A percentile compares a stretch with the other conserved stretches of the same genome.
Conservation (phyloP, 768 basidiomycete genomes). For the Lactarius trivialis region DNA sequence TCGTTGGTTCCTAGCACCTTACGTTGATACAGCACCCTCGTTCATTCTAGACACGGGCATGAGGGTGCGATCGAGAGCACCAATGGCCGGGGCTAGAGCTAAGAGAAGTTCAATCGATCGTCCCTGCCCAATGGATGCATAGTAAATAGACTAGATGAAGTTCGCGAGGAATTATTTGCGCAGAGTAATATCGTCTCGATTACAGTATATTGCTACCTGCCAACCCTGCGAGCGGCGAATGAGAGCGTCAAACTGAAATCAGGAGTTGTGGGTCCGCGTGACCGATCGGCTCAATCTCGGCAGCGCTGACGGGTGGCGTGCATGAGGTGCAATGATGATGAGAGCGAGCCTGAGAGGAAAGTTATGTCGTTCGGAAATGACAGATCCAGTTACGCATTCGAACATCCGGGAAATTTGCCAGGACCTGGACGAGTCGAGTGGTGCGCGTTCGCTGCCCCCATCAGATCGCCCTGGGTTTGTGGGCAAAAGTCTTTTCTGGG, state of each 20-base stretch:
- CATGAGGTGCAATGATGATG: slow-evolving; percentile 9
- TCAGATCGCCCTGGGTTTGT: not conserved
- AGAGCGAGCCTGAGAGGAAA: not conserved
- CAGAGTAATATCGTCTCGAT: not conserved
- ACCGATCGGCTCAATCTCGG: slow-evolving; percentile 16
- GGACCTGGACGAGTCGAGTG: not conserved
- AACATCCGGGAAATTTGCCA: slow-evolving; percentile 16
- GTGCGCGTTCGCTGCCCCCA: not conserved
- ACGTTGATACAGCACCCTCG: slow-evolving; percentile 14
- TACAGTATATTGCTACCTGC: not conserved
- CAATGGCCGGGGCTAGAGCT: slow-evolving; percentile 16
- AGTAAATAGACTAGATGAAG: not conserved
- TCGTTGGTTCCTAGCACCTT: slow-evolving; percentile 16
- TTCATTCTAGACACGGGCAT: slow-evolving; percentile 14
- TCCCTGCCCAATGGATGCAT: not conserved
- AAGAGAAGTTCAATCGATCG: not conserved
- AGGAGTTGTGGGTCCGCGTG: slow-evolving; percentile 1
- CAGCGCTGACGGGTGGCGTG: slow-evolving; percentile 11
- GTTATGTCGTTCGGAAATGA: slow-evolving; percentile 18
- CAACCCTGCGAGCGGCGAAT: not conserved
- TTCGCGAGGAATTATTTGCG: not conserved
- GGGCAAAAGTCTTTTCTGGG: slow-evolving; percentile 3
- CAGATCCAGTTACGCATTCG: slow-evolving; percentile 17
- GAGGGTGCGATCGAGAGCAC: slow-evolving; percentile 14
- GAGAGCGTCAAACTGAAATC: not conserved